Evolutionary conservation across 495 filamentous ascomycete species (phyloP).

Genomic region (Evansstolkia leycettana): DNA sequence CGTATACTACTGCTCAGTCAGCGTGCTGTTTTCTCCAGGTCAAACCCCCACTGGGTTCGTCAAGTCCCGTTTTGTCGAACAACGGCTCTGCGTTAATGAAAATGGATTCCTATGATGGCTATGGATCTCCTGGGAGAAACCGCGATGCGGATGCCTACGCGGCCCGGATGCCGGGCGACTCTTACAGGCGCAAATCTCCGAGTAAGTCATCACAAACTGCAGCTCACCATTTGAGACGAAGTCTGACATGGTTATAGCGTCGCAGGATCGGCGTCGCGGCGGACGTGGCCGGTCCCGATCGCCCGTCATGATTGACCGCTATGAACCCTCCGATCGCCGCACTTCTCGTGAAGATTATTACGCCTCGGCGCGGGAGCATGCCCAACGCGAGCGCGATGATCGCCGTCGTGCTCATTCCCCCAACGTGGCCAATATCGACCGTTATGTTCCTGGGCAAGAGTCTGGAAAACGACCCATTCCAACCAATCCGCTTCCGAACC

Average conservation of each 20-base stretch:
- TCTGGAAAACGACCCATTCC: constrained; percentile 42
- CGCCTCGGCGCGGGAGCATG: constrained; percentile 50
- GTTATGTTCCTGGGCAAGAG: constrained; percentile 87
- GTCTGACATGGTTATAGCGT: constrained; percentile 15
- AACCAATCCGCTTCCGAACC: constrained; percentile 67
- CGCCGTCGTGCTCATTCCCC: constrained; percentile 53
- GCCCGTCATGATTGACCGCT: constrained; percentile 56
- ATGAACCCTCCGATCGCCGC: constrained; percentile 51
- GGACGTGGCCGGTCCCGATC: constrained; percentile 56
- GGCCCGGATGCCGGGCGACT: constrained; percentile 20
- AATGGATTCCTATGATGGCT: constrained; percentile 35
- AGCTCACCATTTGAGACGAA: constrained; percentile 6
- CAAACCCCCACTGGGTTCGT: no score
- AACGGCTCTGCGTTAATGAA: not conserved
- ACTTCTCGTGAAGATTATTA: constrained; percentile 37
- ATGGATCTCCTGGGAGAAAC: constrained; percentile 25
- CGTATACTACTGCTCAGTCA: not conserved
- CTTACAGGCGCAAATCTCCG: constrained; percentile 39
- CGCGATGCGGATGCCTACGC: constrained; percentile 27
- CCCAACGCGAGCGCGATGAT: constrained; percentile 52
- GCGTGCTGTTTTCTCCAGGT: not conserved
- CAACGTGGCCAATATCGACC: constrained; percentile 69
- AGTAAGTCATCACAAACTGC: constrained; percentile 31
- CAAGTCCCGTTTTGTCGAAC: no score
- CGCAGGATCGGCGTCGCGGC: constrained; percentile 37